These are phyloP conservation scores for Moesziomyces globuligerus DNA, from an alignment of 1,284 basidiomycete species.

Conservation along the genomic window DNA sequence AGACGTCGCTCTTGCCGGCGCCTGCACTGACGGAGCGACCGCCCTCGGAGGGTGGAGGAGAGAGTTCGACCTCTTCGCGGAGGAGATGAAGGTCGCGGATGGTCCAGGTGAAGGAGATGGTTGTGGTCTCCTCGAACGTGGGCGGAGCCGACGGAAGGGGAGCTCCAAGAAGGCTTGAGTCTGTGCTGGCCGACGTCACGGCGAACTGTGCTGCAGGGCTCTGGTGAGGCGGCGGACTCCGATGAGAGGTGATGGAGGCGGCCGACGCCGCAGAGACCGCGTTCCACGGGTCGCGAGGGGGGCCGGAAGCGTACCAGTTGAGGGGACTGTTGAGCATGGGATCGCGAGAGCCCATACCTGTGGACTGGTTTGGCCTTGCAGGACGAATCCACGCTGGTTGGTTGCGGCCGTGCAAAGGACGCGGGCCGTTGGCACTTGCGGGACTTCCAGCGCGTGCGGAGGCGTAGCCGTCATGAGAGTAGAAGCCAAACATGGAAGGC, in stretches of 20 bases:
- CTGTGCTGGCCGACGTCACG: neutral
- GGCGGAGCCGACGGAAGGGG: conserved; percentile 15
- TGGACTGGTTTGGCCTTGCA: no score
- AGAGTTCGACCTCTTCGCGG: conserved; percentile 56
- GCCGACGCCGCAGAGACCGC: neutral
- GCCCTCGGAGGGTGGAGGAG: conserved; percentile 45
- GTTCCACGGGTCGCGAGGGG: no score
- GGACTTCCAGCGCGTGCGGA: neutral
- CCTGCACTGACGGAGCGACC: conserved; percentile 60
- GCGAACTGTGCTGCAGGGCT: neutral
- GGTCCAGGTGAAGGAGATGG: conserved; percentile 59
- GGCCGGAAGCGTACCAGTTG: no score
- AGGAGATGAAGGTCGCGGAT: conserved; percentile 54
- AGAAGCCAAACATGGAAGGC: conserved; percentile 46
- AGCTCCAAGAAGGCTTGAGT: conserved; percentile 8
- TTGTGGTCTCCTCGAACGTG: conserved; percentile 55
- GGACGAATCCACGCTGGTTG: no score
- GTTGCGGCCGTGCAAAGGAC: neutral
- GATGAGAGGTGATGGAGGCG: conserved; percentile 1
- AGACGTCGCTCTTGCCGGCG: conserved; percentile 58
- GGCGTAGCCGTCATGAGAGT: conserved; percentile 29
- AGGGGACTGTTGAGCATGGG: no score
- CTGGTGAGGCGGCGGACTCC: neutral
- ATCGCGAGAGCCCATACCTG: no score
- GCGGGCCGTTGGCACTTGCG: neutral